Base-by-base conservation (phyloP, 1,284 basidiomycete species). In the Microbotryomycetes sp. region DNA sequence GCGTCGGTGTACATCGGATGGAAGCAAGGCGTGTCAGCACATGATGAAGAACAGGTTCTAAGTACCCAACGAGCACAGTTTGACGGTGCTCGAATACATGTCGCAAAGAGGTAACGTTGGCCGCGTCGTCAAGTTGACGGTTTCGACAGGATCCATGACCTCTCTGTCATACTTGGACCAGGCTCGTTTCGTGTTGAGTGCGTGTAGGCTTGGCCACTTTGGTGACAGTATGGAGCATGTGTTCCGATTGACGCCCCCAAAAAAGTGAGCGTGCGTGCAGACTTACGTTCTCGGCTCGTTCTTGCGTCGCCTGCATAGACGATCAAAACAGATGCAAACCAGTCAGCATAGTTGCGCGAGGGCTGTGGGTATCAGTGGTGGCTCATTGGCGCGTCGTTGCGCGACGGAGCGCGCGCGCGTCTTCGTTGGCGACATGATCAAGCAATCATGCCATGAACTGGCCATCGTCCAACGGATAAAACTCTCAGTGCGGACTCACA, bases 231-330 rank as follows among this genome's bases (percentile, higher is more conserved):
- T n/a, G n/a, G 36, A 42, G 36, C 36, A 42, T 9, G 9, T 42
- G 36, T 19, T 9, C 36, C 19, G 36, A 42, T 12, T 42, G 12
- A 42, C 36, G n/a, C n/a, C n/a, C n/a, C n/a, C n/a, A n/a, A n/a
- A n/a, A n/a, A n/a, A n/a, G n/a, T n/a, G n/a, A n/a, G n/a, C n/a
- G n/a, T n/a, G n/a, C 36, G 36, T 19, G 36, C 36, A 22, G 16
- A 58, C 66, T 58, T 48, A 56, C 66, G 62, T 68, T 68, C 67
- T 68, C 67, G 50, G 67, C 67, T 45, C 67, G 64, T 56, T 68
- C 67, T 63, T 68, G 67, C 1, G 67, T 68, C 1, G 67, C 64
- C 67, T 68, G 56, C 36, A 22, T 22, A 9, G 28, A n/a, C n/a
- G 19, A 22, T 36, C 25, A 31, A 12, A 9, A 3, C n/a, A n/a